phyloP scores from a whole-genome alignment of 2,329 filamentous ascomycete species.

The Scedosporium aurantiacum region DNA sequence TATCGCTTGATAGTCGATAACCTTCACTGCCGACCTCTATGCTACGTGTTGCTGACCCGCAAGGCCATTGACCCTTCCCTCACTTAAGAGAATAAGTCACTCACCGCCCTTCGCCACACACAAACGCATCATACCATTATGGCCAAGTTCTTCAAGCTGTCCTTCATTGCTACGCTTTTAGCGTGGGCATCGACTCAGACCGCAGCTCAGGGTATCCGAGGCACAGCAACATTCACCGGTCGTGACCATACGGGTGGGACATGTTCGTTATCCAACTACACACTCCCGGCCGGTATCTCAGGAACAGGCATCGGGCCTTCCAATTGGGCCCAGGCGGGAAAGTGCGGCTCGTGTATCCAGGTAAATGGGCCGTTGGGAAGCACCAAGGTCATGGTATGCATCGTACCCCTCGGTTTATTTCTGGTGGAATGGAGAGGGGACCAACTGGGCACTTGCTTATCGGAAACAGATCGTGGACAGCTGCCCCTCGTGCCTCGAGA shows the following conservation, averaged over 20 bases:
- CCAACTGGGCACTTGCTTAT: neutral
- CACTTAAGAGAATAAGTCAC: neutral
- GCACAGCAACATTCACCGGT: conserved; percentile 9
- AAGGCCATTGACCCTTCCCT: neutral
- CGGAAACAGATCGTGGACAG: conserved; percentile 9
- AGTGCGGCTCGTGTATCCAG: conserved; percentile 11
- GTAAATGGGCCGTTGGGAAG: conserved; percentile 9
- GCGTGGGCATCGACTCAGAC: neutral
- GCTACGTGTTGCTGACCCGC: neutral
- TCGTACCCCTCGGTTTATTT: neutral
- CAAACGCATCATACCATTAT: neutral
- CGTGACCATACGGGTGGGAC: conserved; percentile 8
- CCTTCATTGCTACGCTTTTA: neutral
- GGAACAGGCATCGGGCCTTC: conserved; percentile 10
- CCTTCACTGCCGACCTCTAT: no score
- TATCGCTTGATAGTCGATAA: neutral
- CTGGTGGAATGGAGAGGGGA: neutral
- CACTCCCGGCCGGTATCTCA: conserved; percentile 9
- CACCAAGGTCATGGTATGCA: conserved; percentile 11
- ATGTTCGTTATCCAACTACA: conserved; percentile 10
- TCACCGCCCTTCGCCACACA: neutral
- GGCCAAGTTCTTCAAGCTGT: neutral
- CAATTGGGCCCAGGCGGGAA: conserved; percentile 9
- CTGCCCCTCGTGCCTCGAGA: conserved; percentile 10
- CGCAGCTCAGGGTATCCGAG: conserved; percentile 2